Evolutionary conservation across 371 early-diverging fungal genomes (phyloP).

Genomic region (Coemansia sp.): DNA sequence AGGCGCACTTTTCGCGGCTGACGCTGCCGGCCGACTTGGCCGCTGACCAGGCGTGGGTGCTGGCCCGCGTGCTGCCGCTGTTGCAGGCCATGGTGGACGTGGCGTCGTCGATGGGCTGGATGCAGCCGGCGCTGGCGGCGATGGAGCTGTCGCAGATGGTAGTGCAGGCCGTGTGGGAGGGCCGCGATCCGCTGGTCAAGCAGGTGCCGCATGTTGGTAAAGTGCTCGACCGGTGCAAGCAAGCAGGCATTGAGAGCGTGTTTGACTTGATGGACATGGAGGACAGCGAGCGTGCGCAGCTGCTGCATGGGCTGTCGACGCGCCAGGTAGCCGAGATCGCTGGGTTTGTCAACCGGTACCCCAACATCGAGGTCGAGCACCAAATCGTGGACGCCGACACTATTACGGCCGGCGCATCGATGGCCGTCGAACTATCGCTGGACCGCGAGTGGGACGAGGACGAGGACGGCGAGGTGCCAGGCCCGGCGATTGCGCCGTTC

Average conservation of each 20-base stretch:
- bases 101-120: constrained; percentile 88
- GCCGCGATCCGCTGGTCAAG: constrained; percentile 78
- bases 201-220: constrained; percentile 87
- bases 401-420: constrained; percentile 61
- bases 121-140: constrained; percentile 82
- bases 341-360: constrained; percentile 88
- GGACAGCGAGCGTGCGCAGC: constrained; percentile 75
- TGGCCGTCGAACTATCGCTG: constrained; percentile 65
- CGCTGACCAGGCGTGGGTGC: constrained; percentile 72
- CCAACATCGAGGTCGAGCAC: constrained; percentile 80
- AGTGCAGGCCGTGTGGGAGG: constrained; percentile 97
- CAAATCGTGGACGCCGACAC: constrained; percentile 64
- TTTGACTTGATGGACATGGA: constrained; percentile 93
- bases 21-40: constrained; percentile 88
- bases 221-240: constrained; percentile 67
- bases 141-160: constrained; percentile 97
- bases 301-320: constrained; percentile 61
- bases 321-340: constrained; percentile 81
- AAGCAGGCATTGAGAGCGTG: constrained; percentile 74
- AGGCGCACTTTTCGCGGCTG: constrained; percentile 92
- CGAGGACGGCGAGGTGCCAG: constrained; percentile 52
- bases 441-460: constrained; percentile 84
- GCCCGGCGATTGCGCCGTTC: constrained; percentile 89
- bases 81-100: constrained; percentile 96
- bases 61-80: constrained; percentile 65